Base-by-base conservation (phyloP, 78 protist species). In the Isochrysis galbana region DNA sequence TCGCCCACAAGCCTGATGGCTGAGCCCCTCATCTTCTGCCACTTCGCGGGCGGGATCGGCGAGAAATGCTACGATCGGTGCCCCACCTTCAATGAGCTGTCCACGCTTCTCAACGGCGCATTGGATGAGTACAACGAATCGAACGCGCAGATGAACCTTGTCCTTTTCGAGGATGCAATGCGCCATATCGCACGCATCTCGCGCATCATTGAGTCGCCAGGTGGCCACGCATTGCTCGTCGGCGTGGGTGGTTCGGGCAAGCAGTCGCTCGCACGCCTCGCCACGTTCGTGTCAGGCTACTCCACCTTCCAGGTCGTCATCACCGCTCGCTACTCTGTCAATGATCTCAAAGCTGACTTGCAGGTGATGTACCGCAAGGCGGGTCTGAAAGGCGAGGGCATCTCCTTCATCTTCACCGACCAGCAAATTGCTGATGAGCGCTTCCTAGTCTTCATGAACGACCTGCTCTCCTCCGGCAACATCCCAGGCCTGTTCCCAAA, bases 221-320 rank as follows among this genome's bases (percentile, higher is more conserved):
- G 89, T n/a, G 96, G 96, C 29, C 91, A 95, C 69, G 94, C 95
- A 14, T 87, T 96, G n/a, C 80, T 96, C 36, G 92, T 96, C 83
- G 97, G 97, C n/a, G 96, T 94, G 51, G 96, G 96, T 23, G 97
- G 97, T 38, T 80, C 91, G n/a, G 96, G 96, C 44, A 95, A 93
- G 80, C 96, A 95, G 46, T 86, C 94, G 32, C 92, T 95, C 91
- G 45, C 96, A 10, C 55, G 93, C 3, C 91, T 96, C 41, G 72
- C 97, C 5, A 89, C 96, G 21, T 89, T 51, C 70, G 80, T 94
- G 14, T 42, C 51, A 23, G 92, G 88, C 84, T 70, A 51, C 94
- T n/a, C 69, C 4, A 67, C 92, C 23, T 55, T 88, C 90, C 93
- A 93, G 88, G 89, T 92, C 25, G 94, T 78, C 44, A 70, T 95